Base-by-base conservation (phyloP, 2,329 filamentous ascomycete species). In the Fusarium chlamydosporum region DNA sequence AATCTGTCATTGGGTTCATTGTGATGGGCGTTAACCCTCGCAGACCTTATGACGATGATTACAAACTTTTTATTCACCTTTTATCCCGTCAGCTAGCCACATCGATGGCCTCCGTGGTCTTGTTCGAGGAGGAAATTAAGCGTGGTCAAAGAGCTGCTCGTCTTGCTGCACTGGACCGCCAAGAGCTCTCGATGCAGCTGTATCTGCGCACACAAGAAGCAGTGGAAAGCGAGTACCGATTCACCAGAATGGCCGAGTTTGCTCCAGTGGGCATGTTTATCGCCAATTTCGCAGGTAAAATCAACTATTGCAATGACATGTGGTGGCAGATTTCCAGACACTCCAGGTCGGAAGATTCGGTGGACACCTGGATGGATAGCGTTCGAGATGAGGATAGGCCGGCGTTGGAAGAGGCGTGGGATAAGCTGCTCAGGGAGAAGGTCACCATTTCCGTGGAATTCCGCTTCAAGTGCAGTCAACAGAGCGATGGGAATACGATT, bases 231-330 rank as follows among this genome's bases (percentile, higher is more conserved):
- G 92, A 96, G 76, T 90, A 91, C 33, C 90, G 91, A 60, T 96
- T 96, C 75, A 93, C 91, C 1, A 85, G 92, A 43, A 94, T 96
- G 91, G 92, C 92, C 4, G 92, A 94, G 74, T 92, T 93, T 67
- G 91, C 92, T 0, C 92, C 92, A 0, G 92, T 94, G 2, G 93
- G 92, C 29, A 91, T 96, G 81, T 95, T 95, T 76, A 94, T 96
- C 70, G 91, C 92, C n/a, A 87, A 93, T 74, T 84, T 87, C 1
- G 78, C 83, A 40, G 92, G 93, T 5, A 82, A 85, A 26, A 92
- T 96, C 71, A 92, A 86, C 11, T 96, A 93, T 75, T 92, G 90
- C 76, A 96, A 96, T 75, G 91, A 94, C 66, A 92, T 91, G 75
- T 96, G 87, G 87, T 89, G 85, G 85, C 84, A 88, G 67, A 92